Conservation (phyloP, 441 rosid species). For the Theobroma grandiflorum region DNA sequence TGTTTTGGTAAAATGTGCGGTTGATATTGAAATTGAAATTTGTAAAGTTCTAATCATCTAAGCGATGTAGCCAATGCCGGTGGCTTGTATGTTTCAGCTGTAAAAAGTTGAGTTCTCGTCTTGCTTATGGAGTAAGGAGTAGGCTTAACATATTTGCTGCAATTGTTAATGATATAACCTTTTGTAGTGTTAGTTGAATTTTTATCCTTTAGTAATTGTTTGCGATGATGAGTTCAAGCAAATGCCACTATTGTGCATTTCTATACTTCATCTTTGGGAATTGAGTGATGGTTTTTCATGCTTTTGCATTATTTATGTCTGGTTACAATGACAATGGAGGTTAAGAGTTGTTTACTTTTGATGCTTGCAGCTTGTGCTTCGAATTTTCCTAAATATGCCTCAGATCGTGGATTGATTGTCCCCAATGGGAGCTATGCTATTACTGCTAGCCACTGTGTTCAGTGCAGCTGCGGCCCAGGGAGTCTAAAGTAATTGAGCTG, state of each 20-base stretch:
- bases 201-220: not conserved
- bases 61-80: not conserved
- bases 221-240: not conserved
- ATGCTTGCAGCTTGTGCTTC: conserved; percentile 85
- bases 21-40: not conserved
- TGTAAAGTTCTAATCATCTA: not conserved
- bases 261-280: not conserved
- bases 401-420: conserved; percentile 73
- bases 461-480: conserved; percentile 90
- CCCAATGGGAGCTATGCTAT: conserved; percentile 93
- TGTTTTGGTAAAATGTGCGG: not conserved
- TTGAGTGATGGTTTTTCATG: not conserved
- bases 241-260: not conserved
- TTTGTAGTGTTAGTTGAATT: not conserved
- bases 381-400: conserved; percentile 73
- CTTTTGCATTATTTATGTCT: conserved; percentile 6
- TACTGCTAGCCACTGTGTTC: conserved; percentile 91
- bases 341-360: conserved; percentile 15
- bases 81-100: conserved; percentile 11
- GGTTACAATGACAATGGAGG: not conserved
- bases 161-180: not conserved
- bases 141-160: not conserved
- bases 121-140: not conserved
- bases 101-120: conserved; percentile 8
- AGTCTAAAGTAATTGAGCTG: conserved; percentile 64